phyloP scores from a whole-genome alignment of 805 yeast genomes.

The Torulaspora delbrueckii region DNA sequence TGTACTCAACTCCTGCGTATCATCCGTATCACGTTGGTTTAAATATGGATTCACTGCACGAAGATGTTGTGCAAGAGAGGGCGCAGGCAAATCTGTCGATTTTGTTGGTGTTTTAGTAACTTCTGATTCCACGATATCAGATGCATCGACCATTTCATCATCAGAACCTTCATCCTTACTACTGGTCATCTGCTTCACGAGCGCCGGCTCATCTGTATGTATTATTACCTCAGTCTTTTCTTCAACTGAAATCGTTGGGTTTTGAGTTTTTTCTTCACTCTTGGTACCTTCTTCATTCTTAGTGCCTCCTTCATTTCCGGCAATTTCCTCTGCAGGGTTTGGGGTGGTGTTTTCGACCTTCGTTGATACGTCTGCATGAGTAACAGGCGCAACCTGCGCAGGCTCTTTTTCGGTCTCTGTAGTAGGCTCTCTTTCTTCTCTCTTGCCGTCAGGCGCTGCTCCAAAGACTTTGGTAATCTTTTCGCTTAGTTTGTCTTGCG shows the following conservation, averaged over 20 bases:
- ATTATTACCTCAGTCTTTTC: neutral
- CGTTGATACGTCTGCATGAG: neutral
- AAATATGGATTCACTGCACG: slow-evolving; percentile 37
- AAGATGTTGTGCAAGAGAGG: slow-evolving; percentile 45
- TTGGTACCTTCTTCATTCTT: neutral
- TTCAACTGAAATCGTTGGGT: neutral
- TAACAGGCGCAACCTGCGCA: too few relatives aligned
- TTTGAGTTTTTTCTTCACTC: neutral
- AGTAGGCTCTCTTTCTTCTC: neutral
- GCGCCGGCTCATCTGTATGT: neutral
- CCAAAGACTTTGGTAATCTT: neutral
- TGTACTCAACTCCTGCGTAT: neutral
- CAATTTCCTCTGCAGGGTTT: neutral
- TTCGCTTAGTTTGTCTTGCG: neutral
- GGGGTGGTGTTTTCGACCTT: neutral
- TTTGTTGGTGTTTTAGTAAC: neutral
- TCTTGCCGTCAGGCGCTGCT: neutral
- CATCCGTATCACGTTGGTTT: slow-evolving; percentile 1
- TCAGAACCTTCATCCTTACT: neutral
- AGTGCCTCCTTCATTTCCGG: neutral
- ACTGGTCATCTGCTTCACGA: neutral
- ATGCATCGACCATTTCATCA: slow-evolving; percentile 4
- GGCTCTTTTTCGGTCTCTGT: neutral
- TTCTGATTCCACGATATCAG: neutral
- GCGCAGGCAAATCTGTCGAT: slow-evolving; percentile 1